Evolutionary conservation across 2,329 filamentous ascomycete genomes (phyloP), one percentile per base, ranked within the genome.

Genomic region (Clarireedia homoeocarpa): DNA sequence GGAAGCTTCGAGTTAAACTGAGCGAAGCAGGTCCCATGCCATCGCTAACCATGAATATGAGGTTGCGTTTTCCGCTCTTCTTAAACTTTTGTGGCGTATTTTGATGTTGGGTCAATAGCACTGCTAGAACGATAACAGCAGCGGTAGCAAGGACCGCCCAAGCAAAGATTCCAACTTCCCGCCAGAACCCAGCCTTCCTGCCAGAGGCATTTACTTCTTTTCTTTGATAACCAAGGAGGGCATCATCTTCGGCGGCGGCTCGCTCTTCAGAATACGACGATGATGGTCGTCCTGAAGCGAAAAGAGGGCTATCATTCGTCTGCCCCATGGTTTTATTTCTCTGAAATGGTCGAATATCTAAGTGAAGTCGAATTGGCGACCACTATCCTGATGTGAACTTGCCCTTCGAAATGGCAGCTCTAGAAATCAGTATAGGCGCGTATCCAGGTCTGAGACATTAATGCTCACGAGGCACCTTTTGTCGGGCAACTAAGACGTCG

Each of bases 31-130:
- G 94, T 0, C 94, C 94, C 94, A 99, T 99, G 67, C 94, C 94
- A 71, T 99, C 94, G 0, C 90, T 96, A 39, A 99, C 92, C 94
- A 99, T 99, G 77, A 99, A 97, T 65, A 99, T 86, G 53, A 99
- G 78, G 72, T 97, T 99, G 54, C 89, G 82, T 77, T 97, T 99
- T 52, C 84, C 82, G 27, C 66, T 72, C 55, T 77, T 75, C 39
- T 61, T 63, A 5, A 38, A 17, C 58, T 59, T 34, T 55, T 56
- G 39, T 12, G 48, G 46, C 62, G 66, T 38, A 63, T 66, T 42
- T 70, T 64, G 74, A 59, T 83, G 77, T 65, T 83, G 80, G 71
- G 96, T 89, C 67, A 89, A 88, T 15, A 88, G 73, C n/a, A 94
- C 87, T 3, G 88, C 88, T 20, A 96, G 78, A 34, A 95, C 75